Conservation (phyloP, 139 green algal genomes). For the Dunaliella sp. region DNA sequence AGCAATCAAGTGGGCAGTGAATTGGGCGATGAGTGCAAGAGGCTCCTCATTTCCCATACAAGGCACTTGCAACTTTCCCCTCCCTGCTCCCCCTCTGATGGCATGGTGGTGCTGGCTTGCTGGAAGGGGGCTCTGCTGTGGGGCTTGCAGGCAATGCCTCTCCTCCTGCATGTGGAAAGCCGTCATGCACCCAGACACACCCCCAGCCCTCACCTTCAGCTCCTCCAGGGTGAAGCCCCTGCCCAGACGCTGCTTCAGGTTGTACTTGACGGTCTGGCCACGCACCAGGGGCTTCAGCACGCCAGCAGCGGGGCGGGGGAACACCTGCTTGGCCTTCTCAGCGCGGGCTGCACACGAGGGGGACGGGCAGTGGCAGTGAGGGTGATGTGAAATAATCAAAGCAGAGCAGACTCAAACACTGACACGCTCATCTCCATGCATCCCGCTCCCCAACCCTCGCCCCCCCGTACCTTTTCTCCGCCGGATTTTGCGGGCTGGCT, state of each 20-base stretch:
- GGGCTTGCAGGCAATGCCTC: neutral
- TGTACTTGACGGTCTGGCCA: conserved; percentile 93
- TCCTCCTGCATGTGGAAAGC: neutral
- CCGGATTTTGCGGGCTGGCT: conserved; percentile 92
- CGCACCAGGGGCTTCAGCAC: conserved; percentile 87
- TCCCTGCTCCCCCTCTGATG: neutral
- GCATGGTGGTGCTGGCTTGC: neutral
- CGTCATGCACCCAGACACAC: neutral
- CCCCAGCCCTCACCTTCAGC: conserved; percentile 83
- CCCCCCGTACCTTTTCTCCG: conserved; percentile 70
- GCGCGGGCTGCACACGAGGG: conserved; percentile 70
- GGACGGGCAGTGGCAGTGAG: neutral
- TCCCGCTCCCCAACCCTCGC: too few species aligned
- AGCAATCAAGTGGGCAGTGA: neutral
- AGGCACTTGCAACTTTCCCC: neutral
- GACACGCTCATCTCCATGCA: too few species aligned
- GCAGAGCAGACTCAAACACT: too few species aligned
- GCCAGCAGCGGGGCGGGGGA: conserved; percentile 89
- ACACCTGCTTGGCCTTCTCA: conserved; percentile 87
- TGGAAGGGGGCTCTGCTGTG: neutral
- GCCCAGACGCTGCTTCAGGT: conserved; percentile 88
- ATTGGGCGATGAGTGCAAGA: neutral
- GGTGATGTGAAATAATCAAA: too few species aligned
- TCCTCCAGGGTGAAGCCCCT: conserved; percentile 97
- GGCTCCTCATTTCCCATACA: too few species aligned